Percentiles rank a stretch among this genome's conserved stretches.
These are phyloP conservation scores for Oryza rufipogon DNA, from an alignment of 176 grass and related monocot species.

Conservation along the genomic window DNA sequence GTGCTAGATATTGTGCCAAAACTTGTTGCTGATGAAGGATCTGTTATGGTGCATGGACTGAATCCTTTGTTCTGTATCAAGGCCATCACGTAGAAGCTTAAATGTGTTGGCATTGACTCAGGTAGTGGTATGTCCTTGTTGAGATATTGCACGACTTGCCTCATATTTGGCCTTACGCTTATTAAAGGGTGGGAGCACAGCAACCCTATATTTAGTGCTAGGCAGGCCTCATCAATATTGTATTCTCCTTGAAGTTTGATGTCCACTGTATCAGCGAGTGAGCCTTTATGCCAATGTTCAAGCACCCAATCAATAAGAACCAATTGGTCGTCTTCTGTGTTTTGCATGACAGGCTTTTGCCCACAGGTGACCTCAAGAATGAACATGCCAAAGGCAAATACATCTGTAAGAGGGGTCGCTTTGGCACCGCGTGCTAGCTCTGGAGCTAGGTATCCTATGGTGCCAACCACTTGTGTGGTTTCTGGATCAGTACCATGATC, in stretches of 20 bases:
- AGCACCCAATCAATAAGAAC: slow-evolving; percentile 41
- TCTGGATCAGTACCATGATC: slow-evolving; percentile 42
- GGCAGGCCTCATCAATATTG: slow-evolving; percentile 25
- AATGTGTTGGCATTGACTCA: slow-evolving; percentile 8
- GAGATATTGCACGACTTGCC: slow-evolving; percentile 51
- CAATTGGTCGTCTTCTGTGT: background rate
- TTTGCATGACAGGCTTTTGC: slow-evolving; percentile 13
- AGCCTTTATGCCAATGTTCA: slow-evolving; percentile 12
- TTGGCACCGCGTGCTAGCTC: slow-evolving; percentile 29
- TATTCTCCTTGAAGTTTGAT: slow-evolving; percentile 35
- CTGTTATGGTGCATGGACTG: background rate
- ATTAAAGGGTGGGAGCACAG: slow-evolving; percentile 51
- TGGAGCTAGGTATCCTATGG: slow-evolving; percentile 58
- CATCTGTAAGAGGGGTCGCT: slow-evolving; percentile 40
- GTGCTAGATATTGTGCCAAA: background rate
- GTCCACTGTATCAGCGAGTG: slow-evolving; percentile 30
- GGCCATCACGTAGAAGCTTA: slow-evolving; percentile 2
- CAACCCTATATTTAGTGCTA: slow-evolving; percentile 55
- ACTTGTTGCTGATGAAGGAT: slow-evolving; percentile 15
- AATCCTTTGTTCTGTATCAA: slow-evolving; percentile 27
- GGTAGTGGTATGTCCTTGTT: slow-evolving; percentile 35
- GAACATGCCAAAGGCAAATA: slow-evolving; percentile 53
- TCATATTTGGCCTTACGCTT: slow-evolving; percentile 44
- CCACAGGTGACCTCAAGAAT: slow-evolving; percentile 45
- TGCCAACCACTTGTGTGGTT: slow-evolving; percentile 47